A percentile compares a stretch with the other conserved stretches of the same genome.
Conservation (phyloP, 164 flowering plant genomes). For the Warburgia ugandensis region DNA sequence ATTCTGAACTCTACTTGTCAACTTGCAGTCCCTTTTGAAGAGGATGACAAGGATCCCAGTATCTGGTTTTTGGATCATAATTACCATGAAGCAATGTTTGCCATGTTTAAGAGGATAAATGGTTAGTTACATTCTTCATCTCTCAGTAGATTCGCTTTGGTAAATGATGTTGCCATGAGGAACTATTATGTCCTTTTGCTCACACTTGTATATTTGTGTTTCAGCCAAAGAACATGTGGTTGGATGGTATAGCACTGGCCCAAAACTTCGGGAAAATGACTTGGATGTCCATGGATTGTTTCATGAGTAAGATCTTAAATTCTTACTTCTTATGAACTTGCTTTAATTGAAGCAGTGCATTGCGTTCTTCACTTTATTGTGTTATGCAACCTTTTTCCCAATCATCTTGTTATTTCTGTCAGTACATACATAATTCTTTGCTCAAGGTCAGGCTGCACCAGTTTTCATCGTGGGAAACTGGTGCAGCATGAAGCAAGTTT, state of each 20-base stretch:
- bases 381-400: no score
- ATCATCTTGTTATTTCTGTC: no score
- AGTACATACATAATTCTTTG: no score
- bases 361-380: no score
- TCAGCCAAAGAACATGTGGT: slow-evolving; percentile 99
- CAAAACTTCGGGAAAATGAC: slow-evolving; percentile 90
- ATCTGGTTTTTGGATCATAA: slow-evolving; percentile 99
- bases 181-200: not conserved
- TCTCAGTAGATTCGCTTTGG: not conserved
- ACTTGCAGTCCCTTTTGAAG: slow-evolving; percentile 92
- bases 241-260: slow-evolving; percentile 99
- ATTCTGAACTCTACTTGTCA: no score
- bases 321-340: not conserved
- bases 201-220: slow-evolving; percentile 16
- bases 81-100: slow-evolving; percentile 96
- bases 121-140: slow-evolving; percentile 33
- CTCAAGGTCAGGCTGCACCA: no score
- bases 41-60: slow-evolving; percentile 89
- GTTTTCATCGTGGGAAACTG: no score
- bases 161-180: not conserved
- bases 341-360: not conserved
- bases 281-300: slow-evolving; percentile 72
- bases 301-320: slow-evolving; percentile 51
- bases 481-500: no score
- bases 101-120: slow-evolving; percentile 97